Conservation (phyloP, 805 yeast genomes). For the Cyberlindnera samutprakarnensis region DNA sequence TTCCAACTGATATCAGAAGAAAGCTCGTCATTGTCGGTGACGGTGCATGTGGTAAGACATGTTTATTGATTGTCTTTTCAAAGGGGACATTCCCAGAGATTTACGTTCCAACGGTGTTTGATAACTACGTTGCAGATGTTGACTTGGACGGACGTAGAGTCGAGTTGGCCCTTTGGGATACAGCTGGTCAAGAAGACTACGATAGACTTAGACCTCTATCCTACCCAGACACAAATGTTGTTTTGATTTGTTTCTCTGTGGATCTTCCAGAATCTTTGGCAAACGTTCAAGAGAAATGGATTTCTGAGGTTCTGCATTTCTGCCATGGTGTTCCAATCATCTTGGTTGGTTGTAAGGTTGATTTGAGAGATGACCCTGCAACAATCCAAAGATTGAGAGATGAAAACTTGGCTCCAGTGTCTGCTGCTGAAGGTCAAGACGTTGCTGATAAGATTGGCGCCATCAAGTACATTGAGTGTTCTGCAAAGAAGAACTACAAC, state of each 20-base stretch:
- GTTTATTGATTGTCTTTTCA: conserved; percentile 77
- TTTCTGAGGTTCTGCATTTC: conserved; percentile 86
- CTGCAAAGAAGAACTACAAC: conserved; percentile 86
- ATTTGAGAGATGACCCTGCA: conserved; percentile 75
- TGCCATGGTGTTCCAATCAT: conserved; percentile 93
- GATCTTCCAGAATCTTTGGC: conserved; percentile 89
- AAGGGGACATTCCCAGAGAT: conserved; percentile 92
- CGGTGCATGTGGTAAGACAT: conserved; percentile 97
- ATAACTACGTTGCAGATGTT: conserved; percentile 95
- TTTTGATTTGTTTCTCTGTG: conserved; percentile 83
- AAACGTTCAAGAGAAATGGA: conserved; percentile 95
- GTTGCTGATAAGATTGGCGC: conserved; percentile 91
- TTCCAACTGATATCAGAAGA: conserved; percentile 40
- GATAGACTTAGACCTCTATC: conserved; percentile 88
- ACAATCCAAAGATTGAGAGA: conserved; percentile 70
- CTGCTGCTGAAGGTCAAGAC: conserved; percentile 74
- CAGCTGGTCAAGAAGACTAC: conserved; percentile 98
- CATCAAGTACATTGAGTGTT: conserved; percentile 79
- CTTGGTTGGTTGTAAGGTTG: conserved; percentile 87
- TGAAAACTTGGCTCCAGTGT: conserved; percentile 73
- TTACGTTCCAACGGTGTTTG: conserved; percentile 94
- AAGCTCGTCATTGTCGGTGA: conserved; percentile 94
- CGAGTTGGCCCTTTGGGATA: conserved; percentile 94
- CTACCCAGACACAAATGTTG: conserved; percentile 89
- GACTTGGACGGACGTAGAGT: conserved; percentile 88